Base-by-base conservation (phyloP, 768 basidiomycete genomes). In the Lepiota venenata region DNA sequence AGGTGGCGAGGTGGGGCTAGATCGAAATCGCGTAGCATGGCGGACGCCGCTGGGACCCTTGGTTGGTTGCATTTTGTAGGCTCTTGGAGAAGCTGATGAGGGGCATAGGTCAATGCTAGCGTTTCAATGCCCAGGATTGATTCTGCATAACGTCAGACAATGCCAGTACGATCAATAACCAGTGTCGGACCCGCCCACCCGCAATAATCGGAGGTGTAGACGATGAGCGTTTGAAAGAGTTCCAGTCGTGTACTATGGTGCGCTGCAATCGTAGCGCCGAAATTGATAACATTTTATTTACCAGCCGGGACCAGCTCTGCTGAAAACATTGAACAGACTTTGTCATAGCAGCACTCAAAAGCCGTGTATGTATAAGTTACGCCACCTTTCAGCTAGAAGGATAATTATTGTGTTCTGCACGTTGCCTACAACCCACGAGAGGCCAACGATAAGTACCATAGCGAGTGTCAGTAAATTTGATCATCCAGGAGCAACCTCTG, bases 141-240 rank as follows among this genome's bases (percentile, higher is more conserved):
- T 14, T 2, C 25, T 50, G 25, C 10, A 41, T 41, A 11, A 25
- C 37, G 25, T 25, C 25, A 25, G 25, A 25, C 5, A 8, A 43
- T 43, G 7, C 50, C 50, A 51, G 43, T 51, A 10, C 32, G 52
- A 14, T 52, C 52, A 20, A 45, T 15, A 14, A 39, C 57, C 56
- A 7, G 52, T 51, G 14, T 40, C 39, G 7, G n/a, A n/a, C n/a
- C n/a, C 53, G 56, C 22, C 51, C 50, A 15, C 61, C 61, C 12
- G 58, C 27, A 27, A 51, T 38, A 22, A 25, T 43, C 40, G 35
- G 12, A 3, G n/a, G 32, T 9, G 12, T 20, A 6, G 42, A 20
- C 12, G 16, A 18, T 51, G 45, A 46, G 29, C n/a, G 21, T n/a
- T 7, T n/a, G 14, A 27, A 46, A 14, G 27, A 16, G 32, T 29